These are phyloP conservation scores for Paramyrothecium roridum DNA, from an alignment of 2,329 filamentous ascomycete species.

Conservation along the genomic window DNA sequence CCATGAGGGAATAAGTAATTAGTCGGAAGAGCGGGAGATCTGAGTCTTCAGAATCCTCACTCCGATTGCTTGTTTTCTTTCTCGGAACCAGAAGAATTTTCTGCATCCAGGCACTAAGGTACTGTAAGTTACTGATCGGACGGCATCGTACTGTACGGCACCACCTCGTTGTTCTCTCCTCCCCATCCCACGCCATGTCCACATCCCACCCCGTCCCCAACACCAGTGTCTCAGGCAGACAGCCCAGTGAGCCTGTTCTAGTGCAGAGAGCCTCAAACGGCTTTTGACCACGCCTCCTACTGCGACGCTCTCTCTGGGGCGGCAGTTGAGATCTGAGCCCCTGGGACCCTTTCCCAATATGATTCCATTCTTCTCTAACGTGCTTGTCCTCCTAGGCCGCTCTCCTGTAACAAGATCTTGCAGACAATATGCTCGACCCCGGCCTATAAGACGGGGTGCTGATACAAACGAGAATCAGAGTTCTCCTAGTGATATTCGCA, in stretches of 20 bases:
- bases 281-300: too few species aligned
- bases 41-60: neutral
- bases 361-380: too few species aligned
- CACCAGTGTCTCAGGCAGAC: neutral
- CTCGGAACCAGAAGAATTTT: neutral
- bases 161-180: neutral
- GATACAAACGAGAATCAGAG: neutral
- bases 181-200: neutral
- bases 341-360: too few species aligned
- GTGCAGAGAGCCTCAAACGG: neutral
- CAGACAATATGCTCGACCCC: neutral
- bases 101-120: neutral
- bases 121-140: too few species aligned
- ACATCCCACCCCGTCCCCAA: neutral
- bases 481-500: neutral
- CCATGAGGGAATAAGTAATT: neutral
- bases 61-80: neutral
- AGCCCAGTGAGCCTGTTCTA: neutral
- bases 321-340: too few species aligned
- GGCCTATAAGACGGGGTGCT: neutral
- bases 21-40: neutral
- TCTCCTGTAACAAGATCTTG: too few species aligned
- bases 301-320: too few species aligned
- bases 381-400: too few species aligned
- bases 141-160: too few species aligned